Evolutionary conservation across 495 filamentous ascomycete genomes (phyloP), one percentile per base, ranked within the genome.

Genomic region (Daldinia decipiens): DNA sequence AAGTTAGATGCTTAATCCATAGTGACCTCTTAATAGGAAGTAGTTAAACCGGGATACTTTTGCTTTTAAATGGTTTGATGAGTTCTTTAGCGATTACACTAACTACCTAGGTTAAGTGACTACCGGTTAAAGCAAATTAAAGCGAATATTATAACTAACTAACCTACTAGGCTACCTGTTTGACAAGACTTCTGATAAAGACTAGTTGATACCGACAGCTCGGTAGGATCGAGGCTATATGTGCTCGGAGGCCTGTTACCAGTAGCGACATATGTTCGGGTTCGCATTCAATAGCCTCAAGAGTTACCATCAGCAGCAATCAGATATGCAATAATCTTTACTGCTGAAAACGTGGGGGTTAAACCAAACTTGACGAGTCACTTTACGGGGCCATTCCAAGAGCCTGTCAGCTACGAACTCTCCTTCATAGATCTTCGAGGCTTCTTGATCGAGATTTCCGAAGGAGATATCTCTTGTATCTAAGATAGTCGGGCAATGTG

Each of bases 401-500:
- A 38, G 29, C 31, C 13, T 56, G 26, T 54, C 34, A 54, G 21
- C 47, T 31, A 43, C 21, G 34, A 21, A 27, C 8, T 29, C 15
- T 27, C 31, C 43, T 12, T 29, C 12, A 32, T 31, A 31, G 5
- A 29, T 51, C 52, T 17, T 5, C 21, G 38, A 13, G 40, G 17
- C 53, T 21, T 21, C 15, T 15, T 31, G 17, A 29, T 53, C 26
- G 15, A 29, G 51, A 53, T 53, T 32, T 21, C 53, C 6, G 17
- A 19, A 12, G 7, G 29, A 19, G 29, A 34, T 34, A 32, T 34
- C 31, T 55, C 17, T 13, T 24, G 36, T 43, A 0, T 43, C 34
- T 29, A 27, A 52, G 26, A 15, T 26, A 17, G 47, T 34, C 69
- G 69, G 69, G 69, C 64, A 59, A 67, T 27, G 47, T 52, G 45